Conservation (phyloP, 305 asterid species). For the Fraxinus ornus region DNA sequence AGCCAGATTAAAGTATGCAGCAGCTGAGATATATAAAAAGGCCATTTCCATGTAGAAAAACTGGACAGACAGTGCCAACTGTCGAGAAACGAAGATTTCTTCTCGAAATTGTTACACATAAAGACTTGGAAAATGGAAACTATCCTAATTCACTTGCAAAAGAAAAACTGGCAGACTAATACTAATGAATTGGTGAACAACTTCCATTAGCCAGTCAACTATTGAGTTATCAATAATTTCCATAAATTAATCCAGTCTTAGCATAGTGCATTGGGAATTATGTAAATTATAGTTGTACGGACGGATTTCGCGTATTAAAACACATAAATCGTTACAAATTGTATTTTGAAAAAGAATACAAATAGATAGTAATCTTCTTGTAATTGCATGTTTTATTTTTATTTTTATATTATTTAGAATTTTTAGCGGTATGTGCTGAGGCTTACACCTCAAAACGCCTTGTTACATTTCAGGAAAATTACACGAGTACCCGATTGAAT, state of each 20-base stretch:
- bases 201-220: not conserved
- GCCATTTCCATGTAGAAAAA: too few relatives aligned
- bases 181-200: not conserved
- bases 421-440: not conserved
- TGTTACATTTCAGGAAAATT: not conserved
- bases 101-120: not conserved
- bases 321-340: too few relatives aligned
- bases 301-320: too few relatives aligned
- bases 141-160: not conserved
- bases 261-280: too few relatives aligned
- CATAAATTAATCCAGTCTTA: too few relatives aligned
- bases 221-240: not conserved
- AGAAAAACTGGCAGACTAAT: not conserved
- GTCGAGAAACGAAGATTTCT: not conserved
- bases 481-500: not conserved
- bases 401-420: not conserved
- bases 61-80: not conserved
- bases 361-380: too few relatives aligned
- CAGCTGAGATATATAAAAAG: too few relatives aligned
- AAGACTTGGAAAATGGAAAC: not conserved
- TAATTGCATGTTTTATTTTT: not conserved
- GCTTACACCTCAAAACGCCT: not conserved
- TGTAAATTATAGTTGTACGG: too few relatives aligned
- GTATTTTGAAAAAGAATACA: too few relatives aligned
- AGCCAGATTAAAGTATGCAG: too few relatives aligned